Evolutionary conservation across 208 protist species (phyloP).

Genomic region (Leishmania amazonensis): DNA sequence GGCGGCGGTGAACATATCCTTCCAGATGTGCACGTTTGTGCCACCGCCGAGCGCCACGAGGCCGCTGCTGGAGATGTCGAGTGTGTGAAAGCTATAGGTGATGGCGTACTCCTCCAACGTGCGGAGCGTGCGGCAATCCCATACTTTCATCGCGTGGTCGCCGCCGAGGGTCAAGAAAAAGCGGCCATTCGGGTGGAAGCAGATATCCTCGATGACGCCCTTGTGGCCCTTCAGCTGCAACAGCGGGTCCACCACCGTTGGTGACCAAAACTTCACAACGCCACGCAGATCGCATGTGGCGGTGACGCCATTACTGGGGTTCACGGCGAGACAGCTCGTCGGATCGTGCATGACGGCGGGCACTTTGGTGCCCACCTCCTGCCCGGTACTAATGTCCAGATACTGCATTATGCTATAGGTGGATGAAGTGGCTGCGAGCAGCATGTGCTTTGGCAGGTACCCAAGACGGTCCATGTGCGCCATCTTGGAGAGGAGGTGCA

Average conservation of each 20-base stretch:
- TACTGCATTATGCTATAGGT: constrained; percentile 92
- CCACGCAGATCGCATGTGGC: constrained; percentile 92
- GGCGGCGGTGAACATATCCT: constrained; percentile 75
- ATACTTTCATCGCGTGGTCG: constrained; percentile 97
- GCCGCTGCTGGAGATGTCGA: constrained; percentile 88
- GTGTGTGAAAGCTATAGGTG: constrained; percentile 76
- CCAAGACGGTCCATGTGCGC: constrained; percentile 92
- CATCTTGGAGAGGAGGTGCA: constrained; percentile 97
- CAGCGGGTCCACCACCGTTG: constrained; percentile 93
- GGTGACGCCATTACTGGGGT: constrained; percentile 96
- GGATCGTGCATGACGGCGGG: constrained; percentile 82
- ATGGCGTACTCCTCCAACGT: constrained; percentile 89
- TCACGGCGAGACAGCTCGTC: constrained; percentile 88
- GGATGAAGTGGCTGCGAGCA: constrained; percentile 93
- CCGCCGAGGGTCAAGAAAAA: constrained; percentile 96
- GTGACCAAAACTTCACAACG: constrained; percentile 97
- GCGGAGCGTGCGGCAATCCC: constrained; percentile 97
- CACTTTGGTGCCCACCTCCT: constrained; percentile 81
- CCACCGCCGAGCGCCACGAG: constrained; percentile 84
- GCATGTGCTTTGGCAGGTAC: constrained; percentile 98
- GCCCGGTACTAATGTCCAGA: constrained; percentile 95
- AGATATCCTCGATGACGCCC: constrained; percentile 83
- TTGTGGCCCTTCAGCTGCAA: constrained; percentile 96
- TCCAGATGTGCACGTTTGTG: constrained; percentile 90
- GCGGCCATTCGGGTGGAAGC: constrained; percentile 88